Percentiles rank a stretch among this genome's conserved stretches.
These are phyloP conservation scores for Mycosarcoma maydis DNA, from an alignment of 1,284 basidiomycete species.

Conservation along the genomic window DNA sequence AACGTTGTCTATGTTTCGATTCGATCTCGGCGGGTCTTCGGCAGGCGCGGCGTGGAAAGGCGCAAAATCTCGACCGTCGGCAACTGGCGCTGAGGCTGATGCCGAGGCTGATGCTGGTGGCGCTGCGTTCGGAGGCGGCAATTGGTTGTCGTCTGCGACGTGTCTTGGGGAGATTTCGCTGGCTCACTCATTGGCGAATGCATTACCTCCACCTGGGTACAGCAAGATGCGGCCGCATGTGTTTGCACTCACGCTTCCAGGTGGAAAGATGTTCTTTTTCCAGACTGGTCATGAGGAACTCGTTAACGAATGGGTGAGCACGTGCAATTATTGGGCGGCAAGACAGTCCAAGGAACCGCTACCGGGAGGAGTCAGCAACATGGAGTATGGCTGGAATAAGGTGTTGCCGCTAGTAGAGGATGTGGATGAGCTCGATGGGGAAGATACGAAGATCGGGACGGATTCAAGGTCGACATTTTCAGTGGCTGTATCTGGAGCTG, in stretches of 20 bases:
- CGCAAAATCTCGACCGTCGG: slow-evolving; percentile 4
- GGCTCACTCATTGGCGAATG: slow-evolving; percentile 86
- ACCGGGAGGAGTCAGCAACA: slow-evolving; percentile 93
- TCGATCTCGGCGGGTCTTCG: too few relatives aligned
- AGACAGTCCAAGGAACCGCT: slow-evolving; percentile 91
- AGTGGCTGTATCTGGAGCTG: slow-evolving; percentile 8
- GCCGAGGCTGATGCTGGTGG: not conserved
- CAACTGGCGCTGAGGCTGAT: not conserved
- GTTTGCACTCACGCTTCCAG: slow-evolving; percentile 90
- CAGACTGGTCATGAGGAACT: slow-evolving; percentile 97
- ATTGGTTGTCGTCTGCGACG: slow-evolving; percentile 91
- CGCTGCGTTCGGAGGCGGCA: slow-evolving; percentile 84
- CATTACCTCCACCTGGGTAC: slow-evolving; percentile 89
- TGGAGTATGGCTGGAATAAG: slow-evolving; percentile 98
- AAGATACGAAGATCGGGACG: too few relatives aligned
- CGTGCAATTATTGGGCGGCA: slow-evolving; percentile 99
- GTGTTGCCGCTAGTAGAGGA: slow-evolving; percentile 65
- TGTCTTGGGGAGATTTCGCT: slow-evolving; percentile 82
- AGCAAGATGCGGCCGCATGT: slow-evolving; percentile 87
- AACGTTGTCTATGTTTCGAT: slow-evolving; percentile 86
- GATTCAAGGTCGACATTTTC: not conserved
- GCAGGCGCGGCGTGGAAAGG: too few relatives aligned
- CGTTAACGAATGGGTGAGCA: slow-evolving; percentile 96
- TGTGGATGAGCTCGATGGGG: too few relatives aligned
- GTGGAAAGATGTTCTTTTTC: slow-evolving; percentile 91